phyloP scores from a whole-genome alignment of 345 rosid genomes.

The Eucalyptus pauciflora region DNA sequence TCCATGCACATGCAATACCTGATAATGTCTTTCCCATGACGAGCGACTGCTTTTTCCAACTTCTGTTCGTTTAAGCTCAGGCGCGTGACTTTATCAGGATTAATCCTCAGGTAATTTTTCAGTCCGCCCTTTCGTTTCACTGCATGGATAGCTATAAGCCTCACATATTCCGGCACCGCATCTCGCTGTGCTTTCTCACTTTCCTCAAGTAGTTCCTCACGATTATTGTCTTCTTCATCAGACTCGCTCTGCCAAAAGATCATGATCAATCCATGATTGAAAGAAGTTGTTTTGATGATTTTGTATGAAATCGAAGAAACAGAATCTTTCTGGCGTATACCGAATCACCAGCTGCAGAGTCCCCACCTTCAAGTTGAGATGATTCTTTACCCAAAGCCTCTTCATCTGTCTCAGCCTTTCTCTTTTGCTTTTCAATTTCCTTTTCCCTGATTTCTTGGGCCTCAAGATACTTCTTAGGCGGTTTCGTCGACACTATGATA shows the following conservation, averaged over 20 bases:
- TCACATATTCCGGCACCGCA: constrained; percentile 26
- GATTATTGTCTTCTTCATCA: constrained; percentile 19
- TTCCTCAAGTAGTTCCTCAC: constrained; percentile 13
- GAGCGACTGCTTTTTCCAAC: constrained; percentile 37
- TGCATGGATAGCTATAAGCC: constrained; percentile 68
- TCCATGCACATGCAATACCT: constrained; percentile 9
- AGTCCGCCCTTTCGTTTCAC: constrained; percentile 51
- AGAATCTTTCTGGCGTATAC: not conserved
- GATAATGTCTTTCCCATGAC: constrained; percentile 33
- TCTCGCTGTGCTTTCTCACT: constrained; percentile 26
- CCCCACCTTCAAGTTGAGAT: constrained; percentile 18
- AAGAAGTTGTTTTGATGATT: not conserved
- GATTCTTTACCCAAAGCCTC: constrained; percentile 68
- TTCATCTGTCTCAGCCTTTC: constrained; percentile 25
- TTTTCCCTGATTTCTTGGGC: constrained; percentile 20
- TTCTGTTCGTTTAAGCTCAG: constrained; percentile 70
- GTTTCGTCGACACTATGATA: constrained; percentile 84
- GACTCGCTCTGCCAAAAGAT: constrained; percentile 18
- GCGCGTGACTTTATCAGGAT: constrained; percentile 38
- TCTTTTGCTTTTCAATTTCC: constrained; percentile 30
- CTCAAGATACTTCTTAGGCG: constrained; percentile 71
- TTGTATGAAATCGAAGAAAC: not conserved
- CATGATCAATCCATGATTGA: not conserved
- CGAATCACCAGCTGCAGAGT: constrained; percentile 11
- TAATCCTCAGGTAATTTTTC: constrained; percentile 23